Evolutionary conservation across 257 asterid species (phyloP).

Genomic region (Buddleja alternifolia): DNA sequence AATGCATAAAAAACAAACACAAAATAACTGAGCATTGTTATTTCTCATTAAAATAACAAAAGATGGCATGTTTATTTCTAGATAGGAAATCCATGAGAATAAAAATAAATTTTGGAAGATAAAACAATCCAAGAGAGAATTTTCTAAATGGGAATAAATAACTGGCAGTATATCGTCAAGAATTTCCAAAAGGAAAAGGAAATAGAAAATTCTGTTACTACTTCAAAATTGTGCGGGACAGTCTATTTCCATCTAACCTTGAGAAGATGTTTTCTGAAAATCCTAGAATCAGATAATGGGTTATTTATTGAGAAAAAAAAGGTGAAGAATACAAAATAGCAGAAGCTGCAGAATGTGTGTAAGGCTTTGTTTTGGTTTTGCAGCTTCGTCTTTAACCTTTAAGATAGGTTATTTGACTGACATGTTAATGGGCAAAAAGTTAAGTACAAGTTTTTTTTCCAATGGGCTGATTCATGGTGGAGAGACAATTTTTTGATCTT

Average conservation of each 20-base stretch:
- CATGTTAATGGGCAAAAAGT: constrained; percentile 6
- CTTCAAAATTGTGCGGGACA: background rate
- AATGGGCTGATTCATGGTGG: no score
- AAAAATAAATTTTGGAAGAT: background rate
- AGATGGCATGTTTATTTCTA: background rate
- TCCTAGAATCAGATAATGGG: background rate
- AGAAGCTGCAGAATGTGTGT: background rate
- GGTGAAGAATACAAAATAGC: background rate
- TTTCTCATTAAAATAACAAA: no score
- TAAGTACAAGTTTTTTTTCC: no score
- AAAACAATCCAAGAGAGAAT: background rate
- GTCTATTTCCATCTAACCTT: background rate
- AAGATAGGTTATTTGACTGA: background rate
- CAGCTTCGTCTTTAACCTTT: background rate
- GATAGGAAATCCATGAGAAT: background rate
- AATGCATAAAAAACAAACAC: no score
- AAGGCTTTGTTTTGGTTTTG: background rate
- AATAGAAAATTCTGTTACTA: background rate
- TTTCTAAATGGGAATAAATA: background rate
- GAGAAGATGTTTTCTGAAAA: background rate
- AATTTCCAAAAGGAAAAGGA: background rate
- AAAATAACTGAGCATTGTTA: no score
- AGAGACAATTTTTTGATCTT: no score
- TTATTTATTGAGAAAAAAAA: background rate
- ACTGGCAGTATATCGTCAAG: background rate